Evolutionary conservation across 495 filamentous ascomycete species (phyloP), one percentile per base, ranked within the genome.

Genomic region (Talaromyces nanjingensis): DNA sequence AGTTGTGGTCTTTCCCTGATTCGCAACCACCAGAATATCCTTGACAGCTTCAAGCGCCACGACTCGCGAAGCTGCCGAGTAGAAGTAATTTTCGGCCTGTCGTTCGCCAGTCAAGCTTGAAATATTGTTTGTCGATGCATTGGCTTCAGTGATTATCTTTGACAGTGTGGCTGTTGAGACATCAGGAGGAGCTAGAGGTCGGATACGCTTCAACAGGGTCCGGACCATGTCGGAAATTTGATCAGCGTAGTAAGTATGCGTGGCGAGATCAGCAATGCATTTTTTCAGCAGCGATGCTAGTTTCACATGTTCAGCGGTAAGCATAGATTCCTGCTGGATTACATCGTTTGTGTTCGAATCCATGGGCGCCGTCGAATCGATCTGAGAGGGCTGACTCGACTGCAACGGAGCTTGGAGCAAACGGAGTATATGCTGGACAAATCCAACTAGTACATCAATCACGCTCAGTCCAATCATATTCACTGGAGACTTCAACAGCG

Each of bases 391-490:
- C 34, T 22, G 31, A 22, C 20, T 39, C 57, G 56, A 49, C 24
- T 37, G 63, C 20, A 18, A n/a, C 20, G 55, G 55, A 31, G 52
- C 33, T 59, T 64, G 42, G 6, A 96, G 81, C 16, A 93, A 74
- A 59, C 84, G 80, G 62, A 91, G 84, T 65, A 91, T 88, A 63
- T 94, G 91, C 49, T 88, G 86, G 61, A 96, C 82, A 6, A 97
- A 80, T 20, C 91, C 90, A 22, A 93, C 77, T 20, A 96, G 77
- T 6, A 96, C 85, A 71, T 97, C 93, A 83, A 96, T 97, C 24
- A 96, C 89, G 68, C 91, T 96, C 47, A 97, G 79, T 1, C 93
- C 93, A 64, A 97, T 96, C 73, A 97, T 84, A 72, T 96, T 97
- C 68, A 96, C 87, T 31, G 91, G 85, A 0, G 92, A 96, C 63